A percentile compares a stretch with the other conserved stretches of the same genome.
These are phyloP conservation scores for Paramecium sonneborni DNA, from an alignment of 73 alveolate species.

Conservation along the genomic window DNA sequence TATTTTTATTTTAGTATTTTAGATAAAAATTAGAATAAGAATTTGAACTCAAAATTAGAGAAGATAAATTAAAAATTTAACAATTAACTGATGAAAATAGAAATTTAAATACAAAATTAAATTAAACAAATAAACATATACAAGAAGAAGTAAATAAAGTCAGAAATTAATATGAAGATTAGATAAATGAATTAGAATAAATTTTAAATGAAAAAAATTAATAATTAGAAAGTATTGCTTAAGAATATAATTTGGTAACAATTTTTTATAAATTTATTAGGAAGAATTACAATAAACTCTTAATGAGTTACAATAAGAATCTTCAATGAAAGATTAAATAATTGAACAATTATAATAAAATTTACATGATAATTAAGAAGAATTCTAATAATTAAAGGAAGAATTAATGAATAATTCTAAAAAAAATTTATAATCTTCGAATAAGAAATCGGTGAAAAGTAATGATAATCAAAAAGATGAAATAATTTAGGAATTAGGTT, in stretches of 20 bases:
- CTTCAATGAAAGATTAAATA: slow-evolving; percentile 36
- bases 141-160: slow-evolving; percentile 33
- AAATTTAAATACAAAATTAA: background rate
- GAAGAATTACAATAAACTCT: slow-evolving; percentile 30
- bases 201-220: background rate
- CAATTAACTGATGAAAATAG: slow-evolving; percentile 9
- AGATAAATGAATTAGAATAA: background rate
- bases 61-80: background rate
- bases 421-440: background rate
- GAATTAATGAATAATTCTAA: background rate
- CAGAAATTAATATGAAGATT: background rate
- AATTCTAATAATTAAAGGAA: background rate
- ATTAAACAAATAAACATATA: background rate
- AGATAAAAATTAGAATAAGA: slow-evolving; percentile 31
- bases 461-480: slow-evolving; percentile 14
- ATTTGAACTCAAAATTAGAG: background rate
- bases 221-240: background rate
- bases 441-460: background rate
- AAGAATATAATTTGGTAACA: background rate
- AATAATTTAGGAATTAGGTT: background rate
- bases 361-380: background rate
- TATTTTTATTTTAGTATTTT: background rate
- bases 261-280: background rate
- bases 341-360: slow-evolving; percentile 5
- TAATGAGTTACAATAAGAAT: slow-evolving; percentile 20